Conservation (phyloP, 352 stramenopile species). For the Halophytophthora batemanensis region DNA sequence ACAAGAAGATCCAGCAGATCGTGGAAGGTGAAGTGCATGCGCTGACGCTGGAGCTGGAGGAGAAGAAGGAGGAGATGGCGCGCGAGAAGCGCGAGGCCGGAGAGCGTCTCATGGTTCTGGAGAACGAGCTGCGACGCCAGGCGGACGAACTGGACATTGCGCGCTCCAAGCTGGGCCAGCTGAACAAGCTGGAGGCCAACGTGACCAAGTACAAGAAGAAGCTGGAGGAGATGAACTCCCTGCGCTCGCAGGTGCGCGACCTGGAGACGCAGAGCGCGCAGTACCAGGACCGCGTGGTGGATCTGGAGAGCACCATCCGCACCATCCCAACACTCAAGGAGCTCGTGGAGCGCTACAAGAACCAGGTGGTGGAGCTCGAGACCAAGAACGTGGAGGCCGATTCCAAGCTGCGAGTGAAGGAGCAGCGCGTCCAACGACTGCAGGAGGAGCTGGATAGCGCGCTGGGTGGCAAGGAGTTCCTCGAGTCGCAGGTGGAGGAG, state of each 20-base stretch:
- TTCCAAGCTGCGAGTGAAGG: conserved; percentile 78
- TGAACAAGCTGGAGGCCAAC: conserved; percentile 79
- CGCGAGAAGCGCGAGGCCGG: conserved; percentile 71
- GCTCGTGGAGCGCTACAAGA: conserved; percentile 86
- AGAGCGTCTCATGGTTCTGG: conserved; percentile 74
- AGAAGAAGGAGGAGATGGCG: conserved; percentile 71
- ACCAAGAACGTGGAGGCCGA: conserved; percentile 74
- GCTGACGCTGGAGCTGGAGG: conserved; percentile 70
- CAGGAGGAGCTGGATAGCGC: conserved; percentile 85
- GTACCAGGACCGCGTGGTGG: conserved; percentile 82
- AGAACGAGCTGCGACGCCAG: conserved; percentile 85
- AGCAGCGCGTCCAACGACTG: conserved; percentile 76
- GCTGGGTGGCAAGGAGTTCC: conserved; percentile 76
- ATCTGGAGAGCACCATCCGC: conserved; percentile 85
- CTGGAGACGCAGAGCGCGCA: conserved; percentile 75
- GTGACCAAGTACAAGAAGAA: conserved; percentile 86
- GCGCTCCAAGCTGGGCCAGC: conserved; percentile 74
- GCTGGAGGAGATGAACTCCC: conserved; percentile 80
- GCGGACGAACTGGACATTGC: conserved; percentile 85
- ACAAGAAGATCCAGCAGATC: conserved; percentile 88
- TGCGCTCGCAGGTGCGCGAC: conserved; percentile 74
- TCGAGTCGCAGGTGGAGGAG: conserved; percentile 84
- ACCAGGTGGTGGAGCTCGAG: conserved; percentile 85
- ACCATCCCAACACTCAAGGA: conserved; percentile 79
- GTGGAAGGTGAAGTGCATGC: conserved; percentile 79